phyloP scores from a whole-genome alignment of 177 flowering plant species.

The Vitis hybrid region DNA sequence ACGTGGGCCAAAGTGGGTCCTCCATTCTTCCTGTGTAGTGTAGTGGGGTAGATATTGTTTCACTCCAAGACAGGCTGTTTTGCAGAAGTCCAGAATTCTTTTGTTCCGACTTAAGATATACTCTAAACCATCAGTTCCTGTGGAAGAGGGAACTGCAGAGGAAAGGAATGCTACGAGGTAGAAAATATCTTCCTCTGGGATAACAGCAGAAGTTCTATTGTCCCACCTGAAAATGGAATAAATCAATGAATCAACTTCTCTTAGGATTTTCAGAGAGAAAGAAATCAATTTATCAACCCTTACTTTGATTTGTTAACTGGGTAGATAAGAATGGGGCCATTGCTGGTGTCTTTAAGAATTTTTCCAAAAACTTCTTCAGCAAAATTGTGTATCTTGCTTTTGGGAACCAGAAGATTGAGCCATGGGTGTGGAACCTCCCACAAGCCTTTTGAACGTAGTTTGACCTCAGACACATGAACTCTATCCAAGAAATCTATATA shows the following conservation, averaged over 20 bases:
- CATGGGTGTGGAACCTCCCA: constrained; percentile 59
- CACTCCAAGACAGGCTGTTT: constrained; percentile 46
- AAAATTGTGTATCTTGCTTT: constrained; percentile 43
- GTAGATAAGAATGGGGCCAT: constrained; percentile 81
- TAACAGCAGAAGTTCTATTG: constrained; percentile 61
- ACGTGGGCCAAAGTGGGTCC: constrained; percentile 66
- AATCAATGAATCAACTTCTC: background rate
- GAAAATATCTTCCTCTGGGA: constrained; percentile 69
- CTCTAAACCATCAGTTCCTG: constrained; percentile 47
- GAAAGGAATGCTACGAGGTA: constrained; percentile 78
- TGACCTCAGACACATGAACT: constrained; percentile 52
- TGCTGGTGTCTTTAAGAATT: constrained; percentile 59
- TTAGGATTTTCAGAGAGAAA: background rate
- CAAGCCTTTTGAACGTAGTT: constrained; percentile 47
- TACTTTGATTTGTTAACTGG: constrained; percentile 83
- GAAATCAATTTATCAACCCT: background rate
- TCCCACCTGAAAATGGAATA: constrained; percentile 65
- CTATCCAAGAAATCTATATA: constrained; percentile 53
- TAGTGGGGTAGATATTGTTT: constrained; percentile 85
- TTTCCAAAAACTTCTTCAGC: constrained; percentile 57
- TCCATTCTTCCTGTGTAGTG: constrained; percentile 66
- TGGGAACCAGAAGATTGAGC: constrained; percentile 43
- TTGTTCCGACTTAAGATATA: constrained; percentile 46
- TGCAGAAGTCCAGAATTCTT: constrained; percentile 49
- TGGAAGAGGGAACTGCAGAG: constrained; percentile 60